Evolutionary conservation across 73 alveolate species (phyloP), one percentile per base, ranked within the genome.

Genomic region (Paraurostyla sp.): DNA sequence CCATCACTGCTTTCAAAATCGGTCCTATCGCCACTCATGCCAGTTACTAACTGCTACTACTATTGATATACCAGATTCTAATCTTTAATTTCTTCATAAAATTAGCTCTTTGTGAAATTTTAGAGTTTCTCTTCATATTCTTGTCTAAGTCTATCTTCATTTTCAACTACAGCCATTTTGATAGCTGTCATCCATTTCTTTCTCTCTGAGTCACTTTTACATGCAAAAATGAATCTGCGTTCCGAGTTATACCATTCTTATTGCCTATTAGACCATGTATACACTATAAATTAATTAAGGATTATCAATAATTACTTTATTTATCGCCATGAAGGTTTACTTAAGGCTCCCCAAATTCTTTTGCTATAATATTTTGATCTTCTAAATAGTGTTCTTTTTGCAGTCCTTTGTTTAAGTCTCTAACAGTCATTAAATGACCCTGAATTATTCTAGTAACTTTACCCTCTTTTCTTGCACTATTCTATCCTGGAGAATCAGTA

Each of bases 201-300:
- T 6, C 87, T 42, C 50, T 81, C 81, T 6, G n/a, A 9, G 27
- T 81, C 62, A 27, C 46, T 59, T 20, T 57, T 32, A 49, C 58
- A 33, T n/a, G 84, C 13, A 33, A 58, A 81, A 30, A 81, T 81
- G 49, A 81, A 50, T 29, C 91, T 30, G 15, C 91, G 25, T 52
- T 81, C 91, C n/a, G 81, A 20, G 56, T 81, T 81, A 58, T 81
- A 81, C 91, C 91, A 81, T 25, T 81, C 91, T 11, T 41, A 60
- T 27, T 81, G 40, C 27, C 91, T 81, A 83, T 81, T 81, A 36
- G 81, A 27, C 91, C 91, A 81, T 13, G 91, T 75, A 33, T 75
- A 75, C 4, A 49, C 87, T 75, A 75, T 15, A 71, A 22, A 9
- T 13, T 6, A 20, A 43, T 22, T 33, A 38, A 38, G 35, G 4